Evolutionary conservation across 1,284 basidiomycete species (phyloP).

Genomic region (Cutaneotrichosporon sp.): DNA sequence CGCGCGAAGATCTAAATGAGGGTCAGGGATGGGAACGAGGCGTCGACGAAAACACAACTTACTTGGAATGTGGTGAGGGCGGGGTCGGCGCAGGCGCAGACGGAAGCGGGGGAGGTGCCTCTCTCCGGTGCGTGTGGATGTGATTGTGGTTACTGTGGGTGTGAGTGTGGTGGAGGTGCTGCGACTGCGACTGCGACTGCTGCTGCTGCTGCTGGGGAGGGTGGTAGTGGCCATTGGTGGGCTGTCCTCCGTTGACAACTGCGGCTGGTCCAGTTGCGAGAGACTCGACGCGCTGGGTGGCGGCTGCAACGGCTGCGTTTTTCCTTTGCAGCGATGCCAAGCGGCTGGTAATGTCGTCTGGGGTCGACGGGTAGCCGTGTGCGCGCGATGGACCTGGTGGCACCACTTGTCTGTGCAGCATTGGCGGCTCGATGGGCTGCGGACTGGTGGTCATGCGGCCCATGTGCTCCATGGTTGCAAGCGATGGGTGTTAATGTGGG

Average conservation of each 20-base stretch:
- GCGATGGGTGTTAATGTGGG: not conserved
- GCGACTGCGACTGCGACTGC: too few relatives aligned
- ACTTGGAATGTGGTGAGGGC: constrained; percentile 3
- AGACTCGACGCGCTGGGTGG: not conserved
- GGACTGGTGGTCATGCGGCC: constrained; percentile 4
- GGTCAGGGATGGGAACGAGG: too few relatives aligned
- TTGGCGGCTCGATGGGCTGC: constrained; percentile 1
- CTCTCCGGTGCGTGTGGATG: too few relatives aligned
- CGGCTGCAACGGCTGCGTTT: constrained; percentile 17
- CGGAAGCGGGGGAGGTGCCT: too few relatives aligned
- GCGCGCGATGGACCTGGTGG: not conserved
- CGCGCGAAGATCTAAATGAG: not conserved
- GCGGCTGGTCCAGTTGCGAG: too few relatives aligned
- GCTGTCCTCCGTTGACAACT: too few relatives aligned
- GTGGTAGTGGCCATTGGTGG: too few relatives aligned
- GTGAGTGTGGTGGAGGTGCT: too few relatives aligned
- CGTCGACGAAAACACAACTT: not conserved
- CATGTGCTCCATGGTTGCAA: not conserved
- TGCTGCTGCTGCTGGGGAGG: too few relatives aligned
- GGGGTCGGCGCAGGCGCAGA: not conserved
- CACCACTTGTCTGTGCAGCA: not conserved
- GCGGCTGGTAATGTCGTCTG: constrained; percentile 16
- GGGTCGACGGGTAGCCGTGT: not conserved
- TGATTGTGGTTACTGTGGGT: too few relatives aligned
- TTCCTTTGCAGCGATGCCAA: constrained; percentile 31